Conservation (phyloP, 2,329 filamentous ascomycete species). For the Ilyonectria mors-panacis region DNA sequence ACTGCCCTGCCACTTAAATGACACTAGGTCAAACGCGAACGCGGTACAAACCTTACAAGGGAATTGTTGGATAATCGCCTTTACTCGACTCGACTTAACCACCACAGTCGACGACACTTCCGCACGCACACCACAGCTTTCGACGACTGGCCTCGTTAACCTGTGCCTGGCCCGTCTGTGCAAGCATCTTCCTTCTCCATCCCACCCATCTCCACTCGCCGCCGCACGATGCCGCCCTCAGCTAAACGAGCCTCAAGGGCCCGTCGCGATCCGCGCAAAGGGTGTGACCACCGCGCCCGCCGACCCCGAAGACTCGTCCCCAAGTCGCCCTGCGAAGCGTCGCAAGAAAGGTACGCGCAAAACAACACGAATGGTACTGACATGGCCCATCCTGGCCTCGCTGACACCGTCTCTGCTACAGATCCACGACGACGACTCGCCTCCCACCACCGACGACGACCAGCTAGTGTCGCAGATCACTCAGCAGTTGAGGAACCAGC, state of each 20-base stretch:
- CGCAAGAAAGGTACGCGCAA: constrained; percentile 70
- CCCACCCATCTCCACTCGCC: constrained; percentile 9
- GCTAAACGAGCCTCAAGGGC: constrained; percentile 56
- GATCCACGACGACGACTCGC: constrained; percentile 55
- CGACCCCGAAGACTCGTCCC: constrained; percentile 69
- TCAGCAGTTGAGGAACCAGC: constrained; percentile 64
- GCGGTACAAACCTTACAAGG: constrained; percentile 50
- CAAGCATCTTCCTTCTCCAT: background rate
- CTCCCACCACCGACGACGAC: constrained; percentile 66
- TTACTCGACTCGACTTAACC: constrained; percentile 11
- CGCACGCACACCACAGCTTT: constrained; percentile 7
- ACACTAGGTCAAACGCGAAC: constrained; percentile 52
- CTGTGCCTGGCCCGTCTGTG: background rate
- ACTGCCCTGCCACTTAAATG: constrained; percentile 47
- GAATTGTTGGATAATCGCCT: constrained; percentile 38
- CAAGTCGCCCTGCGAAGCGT: constrained; percentile 74
- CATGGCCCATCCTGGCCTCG: constrained; percentile 24
- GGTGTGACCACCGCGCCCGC: constrained; percentile 51
- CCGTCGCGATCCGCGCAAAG: constrained; percentile 58
- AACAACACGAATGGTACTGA: background rate
- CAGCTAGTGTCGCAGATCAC: constrained; percentile 70
- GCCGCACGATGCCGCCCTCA: constrained; percentile 55
- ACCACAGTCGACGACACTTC: constrained; percentile 43
- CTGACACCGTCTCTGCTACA: constrained; percentile 44
- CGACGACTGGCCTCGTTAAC: constrained; percentile 2